Evolutionary conservation across 2,329 filamentous ascomycete species (phyloP).

Genomic region (Arthrobotrys pseudoclavata): DNA sequence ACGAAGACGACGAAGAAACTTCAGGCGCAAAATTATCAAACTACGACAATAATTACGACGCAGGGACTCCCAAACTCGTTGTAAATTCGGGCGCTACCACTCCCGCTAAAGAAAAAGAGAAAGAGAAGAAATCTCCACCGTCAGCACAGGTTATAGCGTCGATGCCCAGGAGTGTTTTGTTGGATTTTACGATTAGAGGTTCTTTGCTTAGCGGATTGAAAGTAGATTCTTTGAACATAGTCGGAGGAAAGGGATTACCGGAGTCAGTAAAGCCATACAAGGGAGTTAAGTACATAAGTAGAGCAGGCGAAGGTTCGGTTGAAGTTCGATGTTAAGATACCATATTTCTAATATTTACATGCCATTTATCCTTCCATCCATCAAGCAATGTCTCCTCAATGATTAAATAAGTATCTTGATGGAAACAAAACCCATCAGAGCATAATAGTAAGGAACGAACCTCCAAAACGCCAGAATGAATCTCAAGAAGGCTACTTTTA

Average conservation of each 20-base stretch:
- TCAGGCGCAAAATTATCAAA: conserved; percentile 65
- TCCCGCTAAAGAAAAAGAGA: conserved; percentile 65
- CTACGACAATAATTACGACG: conserved; percentile 60
- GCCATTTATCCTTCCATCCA: conserved; percentile 1
- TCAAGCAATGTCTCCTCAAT: neutral
- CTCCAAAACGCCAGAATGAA: conserved; percentile 35
- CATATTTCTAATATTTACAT: conserved; percentile 27
- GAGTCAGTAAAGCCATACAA: conserved; percentile 95
- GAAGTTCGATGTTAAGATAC: conserved; percentile 67
- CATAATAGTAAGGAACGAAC: neutral
- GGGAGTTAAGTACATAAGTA: conserved; percentile 94
- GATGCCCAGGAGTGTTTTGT: conserved; percentile 82
- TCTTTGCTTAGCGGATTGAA: conserved; percentile 78
- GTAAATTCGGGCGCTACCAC: conserved; percentile 59
- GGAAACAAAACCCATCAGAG: neutral
- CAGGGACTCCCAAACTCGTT: conserved; percentile 11
- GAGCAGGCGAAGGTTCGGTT: conserved; percentile 64
- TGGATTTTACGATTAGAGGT: conserved; percentile 79
- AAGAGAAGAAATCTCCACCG: conserved; percentile 62
- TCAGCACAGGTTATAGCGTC: conserved; percentile 79
- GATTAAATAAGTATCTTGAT: neutral
- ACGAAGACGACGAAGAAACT: conserved; percentile 69
- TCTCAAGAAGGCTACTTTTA: neutral
- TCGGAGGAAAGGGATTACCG: conserved; percentile 85
- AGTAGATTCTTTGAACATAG: conserved; percentile 77